These are phyloP conservation scores for Claviceps sp. DNA, from an alignment of 2,329 filamentous ascomycete species.

Conservation along the genomic window DNA sequence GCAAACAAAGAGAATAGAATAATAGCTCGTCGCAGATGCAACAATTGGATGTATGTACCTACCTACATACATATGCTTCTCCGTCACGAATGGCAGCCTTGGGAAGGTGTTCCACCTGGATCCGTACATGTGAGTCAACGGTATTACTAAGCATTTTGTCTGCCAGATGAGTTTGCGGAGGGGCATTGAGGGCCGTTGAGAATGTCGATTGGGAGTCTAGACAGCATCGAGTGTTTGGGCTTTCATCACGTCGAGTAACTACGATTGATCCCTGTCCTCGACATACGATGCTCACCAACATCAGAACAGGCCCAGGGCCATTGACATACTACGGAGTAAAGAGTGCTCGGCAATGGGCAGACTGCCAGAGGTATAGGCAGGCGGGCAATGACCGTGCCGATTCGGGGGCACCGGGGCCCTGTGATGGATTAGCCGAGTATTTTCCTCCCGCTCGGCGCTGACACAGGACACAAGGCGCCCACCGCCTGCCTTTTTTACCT, in stretches of 20 bases:
- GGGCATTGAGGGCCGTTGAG: no score
- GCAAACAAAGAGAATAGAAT: conserved; percentile 1
- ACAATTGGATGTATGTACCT: background rate
- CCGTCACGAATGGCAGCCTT: conserved; percentile 19
- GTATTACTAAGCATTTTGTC: background rate
- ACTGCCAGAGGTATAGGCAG: background rate
- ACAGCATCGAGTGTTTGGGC: no score
- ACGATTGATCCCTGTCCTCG: no score
- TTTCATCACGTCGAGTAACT: no score
- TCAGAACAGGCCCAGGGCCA: no score
- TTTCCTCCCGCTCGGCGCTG: background rate
- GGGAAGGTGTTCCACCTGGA: conserved; percentile 9
- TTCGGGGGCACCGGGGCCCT: background rate
- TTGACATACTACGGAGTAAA: no score
- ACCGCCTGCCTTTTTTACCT: no score
- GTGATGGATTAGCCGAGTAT: conserved; percentile 5
- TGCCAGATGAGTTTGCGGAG: background rate
- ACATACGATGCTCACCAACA: no score
- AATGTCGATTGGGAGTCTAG: no score
- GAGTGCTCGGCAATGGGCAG: no score
- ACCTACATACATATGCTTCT: conserved; percentile 7
- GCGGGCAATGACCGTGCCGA: background rate
- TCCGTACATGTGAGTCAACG: background rate
- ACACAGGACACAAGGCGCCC: no score
- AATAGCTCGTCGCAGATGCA: conserved; percentile 1